Evolutionary conservation across 257 asterid genomes (phyloP), one percentile per base, ranked within the genome.

Genomic region (Echium plantagineum): DNA sequence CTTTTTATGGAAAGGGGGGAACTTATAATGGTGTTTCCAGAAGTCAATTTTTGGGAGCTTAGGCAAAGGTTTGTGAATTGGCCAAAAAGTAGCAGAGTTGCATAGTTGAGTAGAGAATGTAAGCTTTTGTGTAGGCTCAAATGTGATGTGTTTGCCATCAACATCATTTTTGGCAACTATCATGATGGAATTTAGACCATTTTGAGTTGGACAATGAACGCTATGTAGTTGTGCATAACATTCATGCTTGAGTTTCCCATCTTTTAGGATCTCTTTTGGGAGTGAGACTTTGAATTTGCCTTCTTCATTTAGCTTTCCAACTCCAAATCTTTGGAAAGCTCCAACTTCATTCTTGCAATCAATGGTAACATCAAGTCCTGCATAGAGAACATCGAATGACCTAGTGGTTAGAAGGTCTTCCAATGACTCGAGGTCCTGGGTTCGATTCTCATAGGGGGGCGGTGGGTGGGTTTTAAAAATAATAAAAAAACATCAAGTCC

Each of bases 211-310:
- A 73, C 98, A 91, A 17, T 83, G 74, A 1, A 88, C 89, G 65
- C 83, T 82, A 46, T 85, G 93, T 59, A 91, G 87, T 62, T 85
- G 98, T 3, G 90, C 94, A 53, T 81, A 85, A 72, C 98, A 91
- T 35, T 85, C 90, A 20, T 82, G 79, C 19, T 80, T 83, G 21
- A 84, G 82, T 7, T 79, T 68, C n/a, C 82, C 90, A 21, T 77
- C 66, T 18, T 74, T 69, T 20, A 79, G 72, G 0, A 78, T 53
- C 32, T 80, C 85, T 55, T 66, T 42, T 1, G 90, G 79, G 13
- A 90, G 61, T 12, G 81, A 71, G 3, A 85, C 81, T 64, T 72
- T 68, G 77, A 90, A 90, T 38, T 87, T 77, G 22, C 98, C 98
- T 42, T 82, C 70, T 20, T 68, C 56, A 59, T 87, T 85, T 0